Conservation (phyloP, 2,329 filamentous ascomycete species). For the Aspergillus vadensis region DNA sequence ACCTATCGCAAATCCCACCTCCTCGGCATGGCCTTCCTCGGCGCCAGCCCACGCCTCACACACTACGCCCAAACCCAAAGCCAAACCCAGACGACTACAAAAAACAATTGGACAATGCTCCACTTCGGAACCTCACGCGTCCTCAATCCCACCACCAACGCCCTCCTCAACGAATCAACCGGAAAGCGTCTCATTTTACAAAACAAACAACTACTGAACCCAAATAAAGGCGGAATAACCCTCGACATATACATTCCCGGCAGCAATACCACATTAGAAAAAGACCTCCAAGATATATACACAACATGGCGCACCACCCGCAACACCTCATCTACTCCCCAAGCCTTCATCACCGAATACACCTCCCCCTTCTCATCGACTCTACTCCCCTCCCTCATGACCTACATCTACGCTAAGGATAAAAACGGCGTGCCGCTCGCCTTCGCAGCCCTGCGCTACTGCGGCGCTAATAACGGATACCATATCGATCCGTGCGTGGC, state of each 20-base stretch:
- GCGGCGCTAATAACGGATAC: slow-evolving; percentile 42
- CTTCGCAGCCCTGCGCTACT: slow-evolving; percentile 42
- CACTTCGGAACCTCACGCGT: slow-evolving; percentile 44
- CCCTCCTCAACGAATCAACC: slow-evolving; percentile 37
- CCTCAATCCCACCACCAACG: slow-evolving; percentile 44
- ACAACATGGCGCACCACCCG: slow-evolving; percentile 41
- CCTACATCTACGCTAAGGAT: slow-evolving; percentile 42
- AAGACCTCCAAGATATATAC: slow-evolving; percentile 39
- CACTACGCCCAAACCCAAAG: slow-evolving; percentile 24
- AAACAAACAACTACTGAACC: slow-evolving; percentile 40
- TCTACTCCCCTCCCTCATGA: slow-evolving; percentile 40
- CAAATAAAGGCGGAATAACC: slow-evolving; percentile 35
- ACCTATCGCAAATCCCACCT: slow-evolving; percentile 33
- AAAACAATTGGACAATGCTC: slow-evolving; percentile 37
- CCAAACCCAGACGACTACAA: no score
- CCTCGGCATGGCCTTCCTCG: slow-evolving; percentile 41
- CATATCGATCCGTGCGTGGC: slow-evolving; percentile 47
- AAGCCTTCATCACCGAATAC: slow-evolving; percentile 47
- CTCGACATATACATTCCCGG: slow-evolving; percentile 40
- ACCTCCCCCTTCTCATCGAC: slow-evolving; percentile 34
- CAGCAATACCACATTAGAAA: slow-evolving; percentile 34
- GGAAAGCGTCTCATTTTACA: slow-evolving; percentile 43
- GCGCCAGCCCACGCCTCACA: slow-evolving; percentile 38
- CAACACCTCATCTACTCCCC: slow-evolving; percentile 30
- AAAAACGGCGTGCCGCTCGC: slow-evolving; percentile 35